Base-by-base conservation (phyloP, 768 basidiomycete species). In the Coprinopsis sp. region DNA sequence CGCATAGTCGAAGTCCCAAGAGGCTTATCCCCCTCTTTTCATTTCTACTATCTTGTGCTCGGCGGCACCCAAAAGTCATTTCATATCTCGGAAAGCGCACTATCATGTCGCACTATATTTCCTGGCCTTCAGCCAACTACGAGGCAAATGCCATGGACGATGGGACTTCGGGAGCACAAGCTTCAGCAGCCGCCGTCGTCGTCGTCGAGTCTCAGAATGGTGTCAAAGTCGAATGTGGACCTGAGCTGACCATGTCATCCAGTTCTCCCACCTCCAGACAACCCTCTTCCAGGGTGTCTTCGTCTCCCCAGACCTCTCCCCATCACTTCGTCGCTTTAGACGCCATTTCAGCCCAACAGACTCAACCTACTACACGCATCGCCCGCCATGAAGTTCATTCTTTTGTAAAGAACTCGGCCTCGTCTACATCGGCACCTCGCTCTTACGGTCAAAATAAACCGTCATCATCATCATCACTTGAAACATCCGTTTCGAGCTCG, bases 401-500 rank as follows among this genome's bases (percentile, higher is more conserved):
- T 45, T 49, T 65, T 67, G 62, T 84, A 66, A 82, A 76, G 70
- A 53, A 49, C 58, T 61, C 74, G 71, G 66, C 69, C 68, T 58
- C 71, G 53, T 61, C 62, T 58, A 56, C 52, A 47, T 54, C 67
- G 64, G 66, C 62, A 45, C 51, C 62, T 59, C 72, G 65, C 64
- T 61, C 66, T 47, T 51, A 52, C 54, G 66, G 71, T 66, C 66
- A 42, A 27, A 8, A 31, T 31, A 24, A 67, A 47, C 65, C 63
- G 33, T 63, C 68, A 37, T n/a, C n/a, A n/a, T n/a, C 47, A 53
- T 47, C 51, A n/a, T n/a, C 59, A 45, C 69, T 76, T 74, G 79
- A 74, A 78, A 78, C 77, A 64, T 51, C 60, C 44, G 77, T 78
- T 78, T 77, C 83, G 71, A 74, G 72, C 59, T 65, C 60, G 46